Conservation (phyloP, 2,329 filamentous ascomycete genomes). For the Cladorrhinum sp. region DNA sequence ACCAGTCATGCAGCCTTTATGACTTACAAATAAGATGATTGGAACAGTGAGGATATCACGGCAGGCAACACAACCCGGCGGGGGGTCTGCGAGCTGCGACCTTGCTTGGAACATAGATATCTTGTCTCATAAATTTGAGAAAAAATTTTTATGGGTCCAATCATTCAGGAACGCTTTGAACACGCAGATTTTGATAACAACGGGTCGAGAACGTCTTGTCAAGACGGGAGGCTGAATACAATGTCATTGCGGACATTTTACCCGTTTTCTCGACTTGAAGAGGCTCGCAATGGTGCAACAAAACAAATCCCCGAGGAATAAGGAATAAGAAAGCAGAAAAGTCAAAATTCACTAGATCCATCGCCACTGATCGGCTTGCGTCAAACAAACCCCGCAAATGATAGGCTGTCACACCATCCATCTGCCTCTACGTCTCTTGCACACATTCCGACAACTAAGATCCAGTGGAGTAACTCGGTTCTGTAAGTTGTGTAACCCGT, state of each 20-base stretch:
- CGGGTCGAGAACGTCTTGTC: background rate
- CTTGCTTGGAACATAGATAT: background rate
- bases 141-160: background rate
- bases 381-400: background rate
- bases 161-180: no score
- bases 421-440: background rate
- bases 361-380: background rate
- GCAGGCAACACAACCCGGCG: background rate
- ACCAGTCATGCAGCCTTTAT: background rate
- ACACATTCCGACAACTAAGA: background rate
- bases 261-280: no score
- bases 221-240: background rate
- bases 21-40: background rate
- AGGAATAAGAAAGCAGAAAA: background rate
- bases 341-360: background rate
- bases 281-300: background rate
- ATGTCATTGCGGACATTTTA: background rate
- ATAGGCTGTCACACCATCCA: background rate
- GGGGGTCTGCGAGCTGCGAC: background rate
- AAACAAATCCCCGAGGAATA: no score
- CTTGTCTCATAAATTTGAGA: background rate
- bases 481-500: background rate
- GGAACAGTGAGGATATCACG: background rate
- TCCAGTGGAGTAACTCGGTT: background rate
- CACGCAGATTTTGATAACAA: background rate